Conservation (phyloP, 192 early-diverging fungal genomes). For the Backusella tuberculispora region DNA sequence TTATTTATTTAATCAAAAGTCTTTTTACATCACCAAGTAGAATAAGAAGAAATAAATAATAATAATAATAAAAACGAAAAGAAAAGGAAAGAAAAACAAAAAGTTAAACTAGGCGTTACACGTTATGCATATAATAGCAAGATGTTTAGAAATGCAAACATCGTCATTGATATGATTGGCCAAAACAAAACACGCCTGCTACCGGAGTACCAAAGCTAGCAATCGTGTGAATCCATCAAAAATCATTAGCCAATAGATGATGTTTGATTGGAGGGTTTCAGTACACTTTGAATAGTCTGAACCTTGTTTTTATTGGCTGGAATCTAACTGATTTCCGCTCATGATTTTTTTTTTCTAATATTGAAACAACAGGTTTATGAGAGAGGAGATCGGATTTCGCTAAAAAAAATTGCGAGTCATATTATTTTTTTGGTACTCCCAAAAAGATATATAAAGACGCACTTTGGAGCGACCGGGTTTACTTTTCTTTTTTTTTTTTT, state of each 20-base stretch:
- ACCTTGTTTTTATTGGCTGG: not conserved
- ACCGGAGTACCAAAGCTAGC: conserved; percentile 5
- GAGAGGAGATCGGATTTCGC: conserved; percentile 14
- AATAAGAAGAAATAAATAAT: too few species aligned
- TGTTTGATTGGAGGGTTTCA: conserved; percentile 15
- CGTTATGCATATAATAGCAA: not conserved
- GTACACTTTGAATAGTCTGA: not conserved
- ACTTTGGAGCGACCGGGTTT: not conserved
- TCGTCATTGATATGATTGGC: not conserved
- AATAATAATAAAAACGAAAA: not conserved
- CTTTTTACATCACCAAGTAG: too few species aligned
- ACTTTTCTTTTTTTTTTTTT: conserved; percentile 19
- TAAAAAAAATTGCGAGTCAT: conserved; percentile 15
- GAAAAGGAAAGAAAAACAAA: not conserved
- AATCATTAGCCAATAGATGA: conserved; percentile 8
- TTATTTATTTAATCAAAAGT: not conserved
- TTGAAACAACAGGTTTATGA: conserved; percentile 12
- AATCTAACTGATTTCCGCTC: conserved; percentile 8
- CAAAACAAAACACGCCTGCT: too few species aligned
- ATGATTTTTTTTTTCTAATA: conserved; percentile 7
- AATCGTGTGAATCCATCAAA: conserved; percentile 16
- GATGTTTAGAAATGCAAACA: not conserved
- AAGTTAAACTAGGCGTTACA: not conserved
- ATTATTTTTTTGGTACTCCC: not conserved
- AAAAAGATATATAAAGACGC: conserved; percentile 15